Evolutionary conservation across 495 filamentous ascomycete species (phyloP).

Genomic region (Achaetomiella virescens): DNA sequence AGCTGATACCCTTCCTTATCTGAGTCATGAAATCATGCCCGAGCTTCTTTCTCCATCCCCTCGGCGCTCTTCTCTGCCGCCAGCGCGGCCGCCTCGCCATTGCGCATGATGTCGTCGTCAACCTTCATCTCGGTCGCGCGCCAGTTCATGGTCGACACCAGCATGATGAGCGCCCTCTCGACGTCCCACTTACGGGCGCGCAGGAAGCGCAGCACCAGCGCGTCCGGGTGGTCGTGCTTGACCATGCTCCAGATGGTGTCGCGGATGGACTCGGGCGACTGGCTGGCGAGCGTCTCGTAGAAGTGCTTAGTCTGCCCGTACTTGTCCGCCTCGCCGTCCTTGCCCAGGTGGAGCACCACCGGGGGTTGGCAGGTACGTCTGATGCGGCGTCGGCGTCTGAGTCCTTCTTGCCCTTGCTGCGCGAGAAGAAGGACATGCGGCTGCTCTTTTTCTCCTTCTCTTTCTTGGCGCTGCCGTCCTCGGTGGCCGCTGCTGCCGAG

Average conservation of each 20-base stretch:
- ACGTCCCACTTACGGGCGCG: conserved; percentile 95
- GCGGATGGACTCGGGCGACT: conserved; percentile 72
- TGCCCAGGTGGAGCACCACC: conserved; percentile 28
- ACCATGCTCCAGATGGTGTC: conserved; percentile 90
- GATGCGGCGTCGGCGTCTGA: conserved; percentile 34
- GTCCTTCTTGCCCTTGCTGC: conserved; percentile 52
- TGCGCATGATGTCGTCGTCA: conserved; percentile 75
- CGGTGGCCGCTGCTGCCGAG: conserved; percentile 13
- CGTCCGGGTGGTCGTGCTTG: conserved; percentile 91
- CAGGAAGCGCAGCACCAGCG: conserved; percentile 79
- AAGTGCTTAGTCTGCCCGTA: conserved; percentile 86
- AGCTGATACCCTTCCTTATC: conserved; percentile 89
- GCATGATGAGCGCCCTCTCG: conserved; percentile 87
- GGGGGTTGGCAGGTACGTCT: conserved; percentile 1
- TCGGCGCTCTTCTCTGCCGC: conserved; percentile 48
- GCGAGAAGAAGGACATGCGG: conserved; percentile 57
- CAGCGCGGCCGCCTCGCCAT: conserved; percentile 64
- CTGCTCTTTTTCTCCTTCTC: conserved; percentile 53
- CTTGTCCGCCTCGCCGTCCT: conserved; percentile 72
- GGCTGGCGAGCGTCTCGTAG: conserved; percentile 66
- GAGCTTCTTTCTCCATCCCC: conserved; percentile 52
- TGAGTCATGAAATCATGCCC: conserved; percentile 80
- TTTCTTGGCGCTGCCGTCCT: conserved; percentile 47
- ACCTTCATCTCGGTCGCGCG: conserved; percentile 73
- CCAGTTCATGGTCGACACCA: conserved; percentile 93